A percentile compares a stretch with the other conserved stretches of the same genome.
These are phyloP conservation scores for Aspergillus floridensis DNA, from an alignment of 2,329 filamentous ascomycete species.

Conservation along the genomic window DNA sequence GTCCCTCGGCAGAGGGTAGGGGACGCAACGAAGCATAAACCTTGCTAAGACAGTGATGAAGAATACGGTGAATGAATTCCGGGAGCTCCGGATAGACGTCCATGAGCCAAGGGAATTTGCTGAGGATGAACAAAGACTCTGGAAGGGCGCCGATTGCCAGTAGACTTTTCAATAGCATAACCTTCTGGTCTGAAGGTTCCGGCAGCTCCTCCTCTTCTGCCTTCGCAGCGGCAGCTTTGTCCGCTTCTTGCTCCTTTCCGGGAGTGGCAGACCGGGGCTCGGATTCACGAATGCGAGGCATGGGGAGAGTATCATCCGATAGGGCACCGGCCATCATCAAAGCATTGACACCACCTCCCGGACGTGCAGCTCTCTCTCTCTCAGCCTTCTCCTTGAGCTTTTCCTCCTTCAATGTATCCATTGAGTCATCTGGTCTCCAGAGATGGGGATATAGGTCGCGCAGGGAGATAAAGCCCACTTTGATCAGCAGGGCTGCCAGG, in stretches of 20 bases:
- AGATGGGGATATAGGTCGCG: conserved; percentile 89
- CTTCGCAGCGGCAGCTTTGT: conserved; percentile 36
- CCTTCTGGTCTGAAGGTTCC: conserved; percentile 84
- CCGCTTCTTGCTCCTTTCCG: conserved; percentile 53
- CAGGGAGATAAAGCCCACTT: conserved; percentile 93
- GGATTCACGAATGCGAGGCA: conserved; percentile 52
- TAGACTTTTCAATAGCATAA: conserved; percentile 76
- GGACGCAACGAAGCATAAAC: conserved; percentile 60
- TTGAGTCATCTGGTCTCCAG: conserved; percentile 78
- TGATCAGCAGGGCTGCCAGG: conserved; percentile 86
- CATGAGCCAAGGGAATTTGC: conserved; percentile 87
- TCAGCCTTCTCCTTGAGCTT: conserved; percentile 75
- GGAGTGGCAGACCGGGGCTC: conserved; percentile 52
- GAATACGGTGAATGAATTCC: conserved; percentile 77
- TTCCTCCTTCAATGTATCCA: conserved; percentile 70
- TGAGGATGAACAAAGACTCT: conserved; percentile 87
- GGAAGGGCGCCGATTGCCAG: conserved; percentile 89
- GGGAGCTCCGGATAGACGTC: conserved; percentile 80
- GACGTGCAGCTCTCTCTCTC: conserved; percentile 67
- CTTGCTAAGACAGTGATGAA: conserved; percentile 77
- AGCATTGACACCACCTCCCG: conserved; percentile 75
- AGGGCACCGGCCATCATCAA: conserved; percentile 83
- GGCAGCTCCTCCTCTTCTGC: conserved; percentile 54
- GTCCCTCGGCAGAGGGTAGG: conserved; percentile 37
- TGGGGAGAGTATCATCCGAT: conserved; percentile 69